phyloP scores from a whole-genome alignment of 176 grass and related monocot genomes.

The Carex myosuroides region DNA sequence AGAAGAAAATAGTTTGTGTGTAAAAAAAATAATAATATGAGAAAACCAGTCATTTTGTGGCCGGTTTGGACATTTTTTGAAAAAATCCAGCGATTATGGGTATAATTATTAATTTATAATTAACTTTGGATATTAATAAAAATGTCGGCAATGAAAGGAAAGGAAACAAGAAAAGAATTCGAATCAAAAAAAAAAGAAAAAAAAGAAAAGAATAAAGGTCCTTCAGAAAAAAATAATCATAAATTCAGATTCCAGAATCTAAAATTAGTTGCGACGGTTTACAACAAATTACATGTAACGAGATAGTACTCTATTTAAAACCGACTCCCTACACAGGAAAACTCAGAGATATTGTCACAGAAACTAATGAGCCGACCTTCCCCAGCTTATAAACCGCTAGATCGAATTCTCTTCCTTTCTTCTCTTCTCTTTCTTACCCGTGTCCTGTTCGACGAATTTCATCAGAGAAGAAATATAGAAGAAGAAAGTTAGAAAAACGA shows the following conservation, averaged over 20 bases:
- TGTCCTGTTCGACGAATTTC: neutral
- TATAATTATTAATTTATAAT: no score
- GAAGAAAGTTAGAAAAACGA: neutral
- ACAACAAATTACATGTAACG: neutral
- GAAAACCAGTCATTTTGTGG: no score
- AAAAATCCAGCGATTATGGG: no score
- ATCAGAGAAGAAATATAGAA: neutral
- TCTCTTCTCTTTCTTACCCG: neutral
- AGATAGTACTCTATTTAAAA: neutral
- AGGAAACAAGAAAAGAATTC: no score
- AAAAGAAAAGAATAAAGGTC: neutral
- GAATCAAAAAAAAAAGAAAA: no score
- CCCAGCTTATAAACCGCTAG: neutral
- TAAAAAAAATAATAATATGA: no score
- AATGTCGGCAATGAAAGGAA: no score
- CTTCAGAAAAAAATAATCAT: neutral
- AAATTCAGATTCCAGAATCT: slow-evolving; percentile 17
- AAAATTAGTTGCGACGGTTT: neutral
- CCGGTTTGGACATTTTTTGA: no score
- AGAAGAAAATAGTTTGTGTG: no score
- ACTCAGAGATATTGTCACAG: neutral
- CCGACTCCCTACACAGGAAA: neutral
- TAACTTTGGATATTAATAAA: no score
- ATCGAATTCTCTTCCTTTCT: neutral
- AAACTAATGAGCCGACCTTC: neutral